phyloP scores from a whole-genome alignment of 2,329 filamentous ascomycete genomes.

The Epicoccum sorghinum region DNA sequence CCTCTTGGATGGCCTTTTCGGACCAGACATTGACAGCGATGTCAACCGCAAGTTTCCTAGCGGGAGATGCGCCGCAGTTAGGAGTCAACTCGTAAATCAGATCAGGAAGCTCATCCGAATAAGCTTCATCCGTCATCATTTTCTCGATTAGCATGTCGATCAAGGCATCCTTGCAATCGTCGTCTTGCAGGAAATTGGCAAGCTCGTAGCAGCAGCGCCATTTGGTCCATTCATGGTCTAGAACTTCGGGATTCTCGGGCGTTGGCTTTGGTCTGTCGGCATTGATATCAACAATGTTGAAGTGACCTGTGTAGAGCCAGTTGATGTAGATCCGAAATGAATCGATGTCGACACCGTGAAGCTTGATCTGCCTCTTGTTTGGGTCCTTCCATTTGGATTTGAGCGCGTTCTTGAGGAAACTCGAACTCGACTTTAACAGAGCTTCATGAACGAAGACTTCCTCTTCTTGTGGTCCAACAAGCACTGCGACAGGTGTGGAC shows the following conservation, averaged over 20 bases:
- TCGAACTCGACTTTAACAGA: neutral
- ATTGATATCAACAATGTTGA: neutral
- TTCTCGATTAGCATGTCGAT: conserved; percentile 9
- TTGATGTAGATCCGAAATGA: conserved; percentile 3
- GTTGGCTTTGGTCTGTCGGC: neutral
- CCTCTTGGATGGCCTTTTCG: neutral
- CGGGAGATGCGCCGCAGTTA: neutral
- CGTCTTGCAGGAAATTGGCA: conserved; percentile 4
- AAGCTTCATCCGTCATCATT: neutral
- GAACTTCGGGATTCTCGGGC: neutral
- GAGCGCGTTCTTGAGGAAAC: conserved; percentile 10
- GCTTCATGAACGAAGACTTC: conserved; percentile 1
- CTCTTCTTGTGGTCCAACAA: neutral
- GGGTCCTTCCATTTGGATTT: neutral
- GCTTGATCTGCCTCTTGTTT: neutral
- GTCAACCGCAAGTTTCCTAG: neutral
- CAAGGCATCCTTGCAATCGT: conserved; percentile 6
- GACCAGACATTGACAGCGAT: neutral
- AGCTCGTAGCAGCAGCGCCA: neutral
- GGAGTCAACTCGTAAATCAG: neutral
- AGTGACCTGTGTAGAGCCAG: conserved; percentile 4
- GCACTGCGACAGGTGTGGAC: neutral
- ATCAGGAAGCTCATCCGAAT: neutral
- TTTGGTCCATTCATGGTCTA: neutral
- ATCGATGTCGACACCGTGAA: neutral